Evolutionary conservation across 768 basidiomycete species (phyloP), one percentile per base, ranked within the genome.

Genomic region (Sporobolomyces roseus): DNA sequence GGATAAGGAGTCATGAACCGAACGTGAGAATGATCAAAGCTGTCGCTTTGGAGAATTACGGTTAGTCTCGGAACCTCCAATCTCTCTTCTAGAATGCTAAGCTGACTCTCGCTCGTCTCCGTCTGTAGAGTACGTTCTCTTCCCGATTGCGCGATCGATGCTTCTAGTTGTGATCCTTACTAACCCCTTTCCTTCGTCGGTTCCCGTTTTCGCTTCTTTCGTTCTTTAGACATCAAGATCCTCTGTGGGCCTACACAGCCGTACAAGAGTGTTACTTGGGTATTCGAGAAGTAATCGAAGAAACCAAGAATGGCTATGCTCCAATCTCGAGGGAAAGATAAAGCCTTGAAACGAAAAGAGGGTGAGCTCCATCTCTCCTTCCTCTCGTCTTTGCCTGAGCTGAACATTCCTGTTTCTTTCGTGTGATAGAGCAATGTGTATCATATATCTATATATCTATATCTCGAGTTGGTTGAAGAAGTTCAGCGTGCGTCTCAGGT

Each of bases 171-270:
- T 33, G 23, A 17, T 27, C 21, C 29, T 30, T n/a, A 13, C 58
- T n/a, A n/a, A n/a, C n/a, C n/a, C n/a, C n/a, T n/a, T n/a, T n/a
- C n/a, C n/a, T n/a, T n/a, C n/a, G n/a, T n/a, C n/a, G n/a, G n/a
- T n/a, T n/a, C n/a, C n/a, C n/a, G n/a, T n/a, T n/a, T n/a, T n/a
- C n/a, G n/a, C n/a, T n/a, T n/a, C n/a, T n/a, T n/a, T n/a, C n/a
- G n/a, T n/a, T n/a, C n/a, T n/a, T n/a, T n/a, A 66, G 63, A 61
- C 68, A 70, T 49, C 58, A 64, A 41, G 68, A 70, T 52, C 49
- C 50, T 13, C 43, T 70, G 12, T 65, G 64, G 64, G 64, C 63
- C 5, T 61, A 65, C 33, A 70, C 63, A 9, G 68, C 68, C 16
- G 41, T 56, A 14, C 38, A 51, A 14, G 68, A 70, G 32, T 59